A percentile compares a stretch with the other conserved stretches of the same genome.
Conservation (phyloP, 768 basidiomycete species). For the Mycena olivaceomarginata region DNA sequence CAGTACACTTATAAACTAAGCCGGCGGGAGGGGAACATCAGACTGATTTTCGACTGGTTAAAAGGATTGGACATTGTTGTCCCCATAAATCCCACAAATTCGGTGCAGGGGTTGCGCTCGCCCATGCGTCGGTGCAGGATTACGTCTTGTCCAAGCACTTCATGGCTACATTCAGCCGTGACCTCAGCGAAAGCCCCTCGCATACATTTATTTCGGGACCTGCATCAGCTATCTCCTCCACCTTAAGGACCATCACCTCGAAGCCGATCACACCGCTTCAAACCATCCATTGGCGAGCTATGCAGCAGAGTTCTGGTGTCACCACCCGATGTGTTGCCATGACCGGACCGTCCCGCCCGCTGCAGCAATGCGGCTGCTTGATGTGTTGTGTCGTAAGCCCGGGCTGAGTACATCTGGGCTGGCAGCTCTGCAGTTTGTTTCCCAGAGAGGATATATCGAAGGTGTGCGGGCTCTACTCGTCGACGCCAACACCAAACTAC, state of each 20-base stretch:
- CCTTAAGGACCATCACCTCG: neutral
- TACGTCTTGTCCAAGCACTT: neutral
- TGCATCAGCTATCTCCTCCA: neutral
- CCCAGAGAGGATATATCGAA: too few species aligned
- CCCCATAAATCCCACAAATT: neutral
- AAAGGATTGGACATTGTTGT: neutral
- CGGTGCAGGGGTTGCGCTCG: neutral
- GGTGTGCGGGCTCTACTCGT: too few species aligned
- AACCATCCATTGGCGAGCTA: too few species aligned
- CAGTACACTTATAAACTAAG: neutral
- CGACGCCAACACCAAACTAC: too few species aligned
- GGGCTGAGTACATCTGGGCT: too few species aligned
- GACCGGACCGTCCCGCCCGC: too few species aligned
- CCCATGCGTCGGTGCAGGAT: neutral
- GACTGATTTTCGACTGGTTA: neutral
- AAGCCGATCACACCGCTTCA: too few species aligned
- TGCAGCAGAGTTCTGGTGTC: too few species aligned
- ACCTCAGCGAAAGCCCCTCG: neutral
- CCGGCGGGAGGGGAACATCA: neutral
- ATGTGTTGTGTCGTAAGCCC: too few species aligned
- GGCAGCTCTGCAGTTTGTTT: too few species aligned
- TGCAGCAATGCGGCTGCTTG: too few species aligned
- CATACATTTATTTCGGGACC: neutral
- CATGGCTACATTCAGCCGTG: neutral
- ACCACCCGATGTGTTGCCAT: too few species aligned